These are phyloP conservation scores for Metarhizium sp. DNA, from an alignment of 2,329 filamentous ascomycete genomes.

Conservation along the genomic window DNA sequence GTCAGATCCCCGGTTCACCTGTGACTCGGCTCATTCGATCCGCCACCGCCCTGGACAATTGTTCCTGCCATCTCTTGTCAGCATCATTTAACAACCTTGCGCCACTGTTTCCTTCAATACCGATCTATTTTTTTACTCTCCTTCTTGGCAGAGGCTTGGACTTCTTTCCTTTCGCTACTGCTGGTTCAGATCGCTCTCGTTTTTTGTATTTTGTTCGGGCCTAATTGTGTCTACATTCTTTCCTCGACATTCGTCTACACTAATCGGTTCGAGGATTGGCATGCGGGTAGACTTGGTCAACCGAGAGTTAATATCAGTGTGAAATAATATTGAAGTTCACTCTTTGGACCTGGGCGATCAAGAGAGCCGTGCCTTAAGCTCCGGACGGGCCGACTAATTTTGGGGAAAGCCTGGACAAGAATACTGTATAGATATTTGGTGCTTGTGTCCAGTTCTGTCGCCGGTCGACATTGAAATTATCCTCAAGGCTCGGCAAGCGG, in stretches of 20 bases:
- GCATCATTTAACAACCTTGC: neutral
- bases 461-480: conserved; percentile 43
- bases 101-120: conserved; percentile 2
- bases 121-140: conserved; percentile 9
- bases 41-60: neutral
- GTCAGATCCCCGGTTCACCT: neutral
- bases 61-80: neutral
- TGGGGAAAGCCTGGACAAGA: neutral
- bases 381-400: neutral
- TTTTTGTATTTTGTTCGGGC: neutral
- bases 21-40: neutral
- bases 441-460: conserved; percentile 26
- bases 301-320: neutral
- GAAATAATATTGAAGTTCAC: too few species aligned
- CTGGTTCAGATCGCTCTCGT: conserved; percentile 46
- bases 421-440: neutral
- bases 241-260: neutral
- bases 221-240: neutral
- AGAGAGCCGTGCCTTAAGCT: neutral
- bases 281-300: neutral
- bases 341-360: neutral
- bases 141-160: conserved; percentile 5
- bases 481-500: conserved; percentile 8
- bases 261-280: neutral
- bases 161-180: conserved; percentile 26